Evolutionary conservation across 345 rosid species (phyloP), one percentile per base, ranked within the genome.

Genomic region (Pugionium cornutum): DNA sequence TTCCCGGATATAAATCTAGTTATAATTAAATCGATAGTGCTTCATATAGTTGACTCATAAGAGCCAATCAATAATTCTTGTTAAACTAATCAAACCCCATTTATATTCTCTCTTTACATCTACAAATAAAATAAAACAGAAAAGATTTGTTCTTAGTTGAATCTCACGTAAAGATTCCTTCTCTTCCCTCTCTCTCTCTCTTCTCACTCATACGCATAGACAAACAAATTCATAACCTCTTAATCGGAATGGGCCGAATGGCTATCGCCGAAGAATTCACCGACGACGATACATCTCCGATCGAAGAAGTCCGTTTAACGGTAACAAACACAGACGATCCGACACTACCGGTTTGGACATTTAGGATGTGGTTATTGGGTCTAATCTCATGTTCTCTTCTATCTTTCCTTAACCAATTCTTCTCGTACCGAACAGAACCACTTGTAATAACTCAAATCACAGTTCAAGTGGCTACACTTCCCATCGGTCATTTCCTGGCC

Each of bases 341-440:
- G 0, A 78, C 81, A 29, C 82, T 83, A 25, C 90, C 98, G 1
- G 89, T 89, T 28, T 89, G 96, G 94, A 91, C 97, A 9, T 91
- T 88, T 66, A 77, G 97, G 58, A 86, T 88, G 94, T 91, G 96
- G 96, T 75, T 81, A 70, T 53, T 91, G 57, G 96, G 97, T 27
- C 57, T 91, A 4, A 1, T 82, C 3, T 86, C 94, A 3, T 91
- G 97, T 33, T 69, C 73, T 1, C 86, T 88, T 32, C 87, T 91
- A 5, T 84, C 96, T 0, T 88, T 91, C 64, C 82, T 91, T 6
- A 91, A 86, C 89, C 90, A 84, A 34, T 89, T 91, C 85, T 85
- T 91, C 70, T 30, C 87, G 29, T 91, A 80, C 91, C 76, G 94
- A 29, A 86, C 94, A 0, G 94, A 91, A 81, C 89, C 98, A 4